These are phyloP conservation scores for Sporisorium scitamineum DNA, from an alignment of 1,284 basidiomycete species.

Conservation along the genomic window DNA sequence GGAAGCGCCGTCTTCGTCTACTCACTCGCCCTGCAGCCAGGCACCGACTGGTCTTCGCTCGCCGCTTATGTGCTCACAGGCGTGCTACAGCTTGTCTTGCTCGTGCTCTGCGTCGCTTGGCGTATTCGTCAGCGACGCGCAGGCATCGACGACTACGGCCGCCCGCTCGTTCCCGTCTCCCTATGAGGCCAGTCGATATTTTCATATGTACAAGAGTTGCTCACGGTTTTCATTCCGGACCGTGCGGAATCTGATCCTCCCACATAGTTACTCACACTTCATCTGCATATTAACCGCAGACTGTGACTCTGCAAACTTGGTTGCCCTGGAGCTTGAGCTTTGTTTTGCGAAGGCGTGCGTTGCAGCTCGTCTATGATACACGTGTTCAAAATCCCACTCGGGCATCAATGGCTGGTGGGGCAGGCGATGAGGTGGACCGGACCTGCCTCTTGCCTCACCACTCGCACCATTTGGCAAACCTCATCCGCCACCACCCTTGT, in stretches of 20 bases:
- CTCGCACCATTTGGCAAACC: not conserved
- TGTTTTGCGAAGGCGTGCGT: not conserved
- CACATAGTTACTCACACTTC: slow-evolving; percentile 13
- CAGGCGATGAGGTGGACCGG: not conserved
- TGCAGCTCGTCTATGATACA: not conserved
- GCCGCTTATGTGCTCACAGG: slow-evolving; percentile 83
- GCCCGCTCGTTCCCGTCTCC: slow-evolving; percentile 72
- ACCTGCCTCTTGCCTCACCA: not conserved
- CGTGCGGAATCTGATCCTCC: slow-evolving; percentile 4
- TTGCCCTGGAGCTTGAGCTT: not conserved
- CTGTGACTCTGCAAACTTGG: not conserved
- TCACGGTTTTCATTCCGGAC: not conserved
- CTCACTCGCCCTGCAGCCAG: slow-evolving; percentile 71
- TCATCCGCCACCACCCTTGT: not conserved
- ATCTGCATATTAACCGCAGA: not conserved
- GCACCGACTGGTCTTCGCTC: slow-evolving; percentile 58
- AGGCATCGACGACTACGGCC: slow-evolving; percentile 93
- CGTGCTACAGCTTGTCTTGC: slow-evolving; percentile 83
- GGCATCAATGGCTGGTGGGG: not conserved
- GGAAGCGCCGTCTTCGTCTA: slow-evolving; percentile 89
- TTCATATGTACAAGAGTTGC: not conserved
- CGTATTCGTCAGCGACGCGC: slow-evolving; percentile 75
- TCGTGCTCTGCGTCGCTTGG: slow-evolving; percentile 72
- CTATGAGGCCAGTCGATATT: slow-evolving; percentile 12
- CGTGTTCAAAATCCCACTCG: not conserved